Evolutionary conservation across 176 grass and related monocot species (phyloP).

Genomic region (Avena insularis): DNA sequence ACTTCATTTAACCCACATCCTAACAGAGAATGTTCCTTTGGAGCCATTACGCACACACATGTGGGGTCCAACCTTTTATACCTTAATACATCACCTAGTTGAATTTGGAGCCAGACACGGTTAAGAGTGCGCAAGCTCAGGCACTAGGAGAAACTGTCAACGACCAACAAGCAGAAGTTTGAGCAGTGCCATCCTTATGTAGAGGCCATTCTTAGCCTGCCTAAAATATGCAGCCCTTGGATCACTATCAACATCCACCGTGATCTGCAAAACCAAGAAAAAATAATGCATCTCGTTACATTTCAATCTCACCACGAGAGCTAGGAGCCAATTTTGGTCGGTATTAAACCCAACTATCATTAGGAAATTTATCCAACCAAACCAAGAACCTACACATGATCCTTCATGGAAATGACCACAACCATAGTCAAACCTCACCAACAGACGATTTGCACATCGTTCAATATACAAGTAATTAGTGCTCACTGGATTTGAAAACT

Average conservation of each 20-base stretch:
- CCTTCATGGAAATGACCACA: background rate
- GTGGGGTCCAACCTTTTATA: constrained; percentile 26
- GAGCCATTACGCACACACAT: background rate
- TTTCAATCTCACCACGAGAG: background rate
- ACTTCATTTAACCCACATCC: background rate
- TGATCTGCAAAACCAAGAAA: constrained; percentile 53
- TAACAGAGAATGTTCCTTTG: constrained; percentile 5
- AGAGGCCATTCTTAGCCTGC: constrained; percentile 93
- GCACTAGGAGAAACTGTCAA: constrained; percentile 42
- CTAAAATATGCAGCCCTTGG: constrained; percentile 94
- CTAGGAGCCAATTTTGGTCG: background rate
- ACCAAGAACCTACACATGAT: background rate
- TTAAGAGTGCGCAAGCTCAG: background rate
- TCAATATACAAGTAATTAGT: background rate
- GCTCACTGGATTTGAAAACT: background rate
- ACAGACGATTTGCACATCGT: background rate
- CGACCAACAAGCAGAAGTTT: constrained; percentile 88
- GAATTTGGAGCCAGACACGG: constrained; percentile 10
- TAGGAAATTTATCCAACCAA: background rate
- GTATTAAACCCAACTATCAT: background rate
- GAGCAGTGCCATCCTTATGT: constrained; percentile 93
- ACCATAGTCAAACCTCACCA: background rate
- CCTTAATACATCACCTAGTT: background rate
- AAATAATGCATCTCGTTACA: background rate
- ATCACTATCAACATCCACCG: constrained; percentile 73